Percentiles rank a stretch among this genome's conserved stretches.
phyloP scores from a whole-genome alignment of 1,139 yeast genomes.

The Magnusiomyces ingens region DNA sequence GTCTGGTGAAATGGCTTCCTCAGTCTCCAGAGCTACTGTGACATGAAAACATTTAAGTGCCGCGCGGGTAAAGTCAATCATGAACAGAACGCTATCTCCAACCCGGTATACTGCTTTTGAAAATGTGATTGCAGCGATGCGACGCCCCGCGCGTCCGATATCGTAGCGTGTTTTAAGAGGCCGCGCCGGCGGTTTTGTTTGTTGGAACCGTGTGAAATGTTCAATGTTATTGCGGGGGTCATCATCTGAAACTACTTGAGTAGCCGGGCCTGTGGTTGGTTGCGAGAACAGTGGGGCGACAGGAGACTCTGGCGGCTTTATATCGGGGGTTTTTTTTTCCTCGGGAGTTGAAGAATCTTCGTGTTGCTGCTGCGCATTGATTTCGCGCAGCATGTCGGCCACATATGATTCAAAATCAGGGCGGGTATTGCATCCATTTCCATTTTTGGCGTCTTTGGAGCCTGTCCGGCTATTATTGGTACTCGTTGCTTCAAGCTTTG shows the following conservation, averaged over 20 bases:
- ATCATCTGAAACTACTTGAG: background rate
- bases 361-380: too few species aligned
- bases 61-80: conserved; percentile 25
- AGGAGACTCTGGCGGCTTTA: background rate
- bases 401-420: too few species aligned
- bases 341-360: too few species aligned
- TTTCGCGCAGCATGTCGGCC: too few species aligned
- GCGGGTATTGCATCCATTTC: too few species aligned
- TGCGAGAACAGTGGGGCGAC: background rate
- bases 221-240: conserved; percentile 24
- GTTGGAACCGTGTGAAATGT: conserved; percentile 25
- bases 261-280: background rate
- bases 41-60: conserved; percentile 33
- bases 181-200: conserved; percentile 13
- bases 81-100: conserved; percentile 34
- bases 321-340: too few species aligned
- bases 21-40: conserved; percentile 34
- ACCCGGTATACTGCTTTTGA: conserved; percentile 34
- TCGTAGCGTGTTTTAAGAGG: conserved; percentile 28
- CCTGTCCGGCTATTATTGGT: background rate
- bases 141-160: conserved; percentile 28
- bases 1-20: conserved; percentile 26
- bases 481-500: background rate
- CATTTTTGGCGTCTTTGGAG: background rate
- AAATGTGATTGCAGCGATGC: conserved; percentile 31